phyloP scores from a whole-genome alignment of 2,329 filamentous ascomycete species.

The Pleoardoris graminearum region DNA sequence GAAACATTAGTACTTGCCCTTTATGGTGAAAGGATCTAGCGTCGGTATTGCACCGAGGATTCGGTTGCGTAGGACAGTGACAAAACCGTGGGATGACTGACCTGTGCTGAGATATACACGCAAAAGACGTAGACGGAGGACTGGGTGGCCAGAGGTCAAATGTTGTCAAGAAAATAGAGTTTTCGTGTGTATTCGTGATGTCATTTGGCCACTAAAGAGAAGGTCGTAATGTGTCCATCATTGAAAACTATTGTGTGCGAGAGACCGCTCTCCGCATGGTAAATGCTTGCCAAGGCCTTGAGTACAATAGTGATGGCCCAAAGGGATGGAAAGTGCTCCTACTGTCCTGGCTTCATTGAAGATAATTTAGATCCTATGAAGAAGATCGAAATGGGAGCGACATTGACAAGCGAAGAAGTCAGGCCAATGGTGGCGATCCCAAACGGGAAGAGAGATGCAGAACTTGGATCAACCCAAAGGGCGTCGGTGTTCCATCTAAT shows the following conservation, averaged over 20 bases:
- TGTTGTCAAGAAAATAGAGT: neutral
- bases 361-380: slow-evolving; percentile 34
- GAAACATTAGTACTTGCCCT: neutral
- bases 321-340: slow-evolving; percentile 38
- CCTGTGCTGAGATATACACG: slow-evolving; percentile 1
- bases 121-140: neutral
- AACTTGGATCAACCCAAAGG: slow-evolving; percentile 7
- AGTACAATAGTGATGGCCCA: slow-evolving; percentile 30
- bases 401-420: slow-evolving; percentile 33
- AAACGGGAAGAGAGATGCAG: slow-evolving; percentile 39
- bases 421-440: slow-evolving; percentile 41
- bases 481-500: neutral
- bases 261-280: too few species aligned
- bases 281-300: too few species aligned
- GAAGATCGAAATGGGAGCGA: slow-evolving; percentile 39
- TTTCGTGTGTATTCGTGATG: too few species aligned
- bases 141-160: neutral
- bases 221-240: too few species aligned
- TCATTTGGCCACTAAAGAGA: too few species aligned
- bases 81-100: slow-evolving; percentile 2
- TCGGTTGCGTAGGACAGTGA: slow-evolving; percentile 5
- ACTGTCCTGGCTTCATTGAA: slow-evolving; percentile 41
- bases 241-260: too few species aligned
- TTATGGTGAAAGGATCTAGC: neutral
- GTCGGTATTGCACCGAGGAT: neutral